These are phyloP conservation scores for bread wheat (Triticum aestivum) DNA, from an alignment of 176 grass and related monocot genomes.

Conservation along the genomic window DNA sequence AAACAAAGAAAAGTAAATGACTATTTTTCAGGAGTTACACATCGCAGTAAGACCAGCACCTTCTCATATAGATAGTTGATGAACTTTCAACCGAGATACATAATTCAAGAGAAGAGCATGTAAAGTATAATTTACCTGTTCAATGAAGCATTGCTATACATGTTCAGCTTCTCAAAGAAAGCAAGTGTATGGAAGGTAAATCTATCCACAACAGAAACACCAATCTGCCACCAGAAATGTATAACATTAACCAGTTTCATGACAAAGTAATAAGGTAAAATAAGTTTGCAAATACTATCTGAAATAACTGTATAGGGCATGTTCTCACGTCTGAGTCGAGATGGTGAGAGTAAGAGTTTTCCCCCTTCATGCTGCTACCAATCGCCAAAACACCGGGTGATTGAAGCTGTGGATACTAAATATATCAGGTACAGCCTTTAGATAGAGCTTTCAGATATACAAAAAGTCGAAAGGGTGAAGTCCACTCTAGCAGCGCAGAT, in stretches of 20 bases:
- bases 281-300: not conserved
- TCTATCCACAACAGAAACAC: slow-evolving; percentile 98
- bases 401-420: slow-evolving; percentile 68
- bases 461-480: not conserved
- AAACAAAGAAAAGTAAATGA: not conserved
- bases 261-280: slow-evolving; percentile 7
- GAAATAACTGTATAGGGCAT: slow-evolving; percentile 11
- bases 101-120: not conserved
- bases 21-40: not conserved
- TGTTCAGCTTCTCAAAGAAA: slow-evolving; percentile 98
- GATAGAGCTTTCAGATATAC: slow-evolving; percentile 2
- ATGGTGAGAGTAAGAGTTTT: slow-evolving; percentile 99
- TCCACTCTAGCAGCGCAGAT: not conserved
- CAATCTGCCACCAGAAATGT: slow-evolving; percentile 62
- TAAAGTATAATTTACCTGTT: slow-evolving; percentile 60
- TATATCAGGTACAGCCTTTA: slow-evolving; percentile 12
- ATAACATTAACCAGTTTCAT: slow-evolving; percentile 18
- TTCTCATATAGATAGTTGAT: slow-evolving; percentile 4
- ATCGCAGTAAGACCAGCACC: not conserved
- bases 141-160: slow-evolving; percentile 99
- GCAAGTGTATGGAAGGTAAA: slow-evolving; percentile 98
- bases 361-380: slow-evolving; percentile 97
- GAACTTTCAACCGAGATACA: not conserved
- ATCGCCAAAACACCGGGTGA: slow-evolving; percentile 93
- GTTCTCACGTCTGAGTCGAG: slow-evolving; percentile 93